Conservation (phyloP, 768 basidiomycete genomes). For the Dacryopinax spathularia region DNA sequence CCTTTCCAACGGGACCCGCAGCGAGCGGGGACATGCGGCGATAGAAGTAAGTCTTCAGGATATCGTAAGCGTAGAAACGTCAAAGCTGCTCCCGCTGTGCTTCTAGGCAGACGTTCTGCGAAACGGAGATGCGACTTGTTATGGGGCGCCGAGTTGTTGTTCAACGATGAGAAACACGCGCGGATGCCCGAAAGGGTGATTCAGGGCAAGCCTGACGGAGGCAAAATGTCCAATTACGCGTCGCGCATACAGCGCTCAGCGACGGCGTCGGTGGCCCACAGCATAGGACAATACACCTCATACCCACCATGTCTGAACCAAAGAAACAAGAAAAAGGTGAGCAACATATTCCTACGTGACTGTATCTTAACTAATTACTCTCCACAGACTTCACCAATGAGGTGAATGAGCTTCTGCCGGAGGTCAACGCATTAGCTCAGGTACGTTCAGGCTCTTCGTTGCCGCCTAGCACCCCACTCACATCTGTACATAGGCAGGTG, state of each 20-base stretch:
- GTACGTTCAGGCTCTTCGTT: slow-evolving; percentile 32
- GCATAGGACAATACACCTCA: not conserved
- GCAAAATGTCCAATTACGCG: slow-evolving; percentile 2
- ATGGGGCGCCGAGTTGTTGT: not conserved
- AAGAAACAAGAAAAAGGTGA: slow-evolving; percentile 16
- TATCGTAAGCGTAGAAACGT: too few species aligned
- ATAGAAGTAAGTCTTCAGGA: too few species aligned
- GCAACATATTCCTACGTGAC: not conserved
- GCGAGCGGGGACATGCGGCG: too few species aligned
- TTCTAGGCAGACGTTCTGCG: too few species aligned
- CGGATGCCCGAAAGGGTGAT: not conserved
- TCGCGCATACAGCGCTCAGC: not conserved
- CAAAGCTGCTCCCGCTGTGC: too few species aligned
- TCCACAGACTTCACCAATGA: slow-evolving; percentile 60
- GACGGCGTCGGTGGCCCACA: not conserved
- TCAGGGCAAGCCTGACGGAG: not conserved
- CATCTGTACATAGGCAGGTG: slow-evolving; percentile 44
- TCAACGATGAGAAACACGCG: too few species aligned
- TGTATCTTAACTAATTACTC: not conserved
- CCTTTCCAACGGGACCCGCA: too few species aligned
- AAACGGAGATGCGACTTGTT: too few species aligned
- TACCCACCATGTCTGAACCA: slow-evolving; percentile 12
- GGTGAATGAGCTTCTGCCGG: slow-evolving; percentile 59
- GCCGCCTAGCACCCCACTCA: not conserved
- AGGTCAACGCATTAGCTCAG: slow-evolving; percentile 53